Percentiles rank a stretch among this genome's conserved stretches.
Evolutionary conservation across 306 rosid genomes (phyloP).

Genomic region (Betula pendula): DNA sequence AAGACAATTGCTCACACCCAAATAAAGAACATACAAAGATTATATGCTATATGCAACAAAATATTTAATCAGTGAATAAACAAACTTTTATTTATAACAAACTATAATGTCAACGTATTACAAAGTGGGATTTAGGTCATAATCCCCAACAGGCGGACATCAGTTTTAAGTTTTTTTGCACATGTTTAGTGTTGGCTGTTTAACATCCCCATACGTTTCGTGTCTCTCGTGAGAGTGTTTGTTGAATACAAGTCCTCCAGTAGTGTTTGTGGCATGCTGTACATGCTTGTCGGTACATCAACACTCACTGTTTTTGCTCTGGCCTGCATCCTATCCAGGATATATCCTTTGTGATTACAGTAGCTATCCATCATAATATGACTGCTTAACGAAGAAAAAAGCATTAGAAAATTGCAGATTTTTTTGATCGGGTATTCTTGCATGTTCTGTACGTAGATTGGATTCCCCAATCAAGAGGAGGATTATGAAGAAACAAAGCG

Average conservation of each 20-base stretch:
- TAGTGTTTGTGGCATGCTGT: not conserved
- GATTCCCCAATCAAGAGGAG: not conserved
- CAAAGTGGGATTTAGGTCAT: no score
- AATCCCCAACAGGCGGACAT: no score
- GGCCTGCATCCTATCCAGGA: not conserved
- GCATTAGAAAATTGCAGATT: not conserved
- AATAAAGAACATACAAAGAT: no score
- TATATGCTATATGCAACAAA: no score
- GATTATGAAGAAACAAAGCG: no score
- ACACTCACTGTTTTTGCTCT: not conserved
- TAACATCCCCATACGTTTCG: not conserved
- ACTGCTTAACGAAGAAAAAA: not conserved
- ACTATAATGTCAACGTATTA: no score
- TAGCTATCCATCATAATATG: not conserved
- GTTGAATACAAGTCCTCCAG: not conserved
- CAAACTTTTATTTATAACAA: no score
- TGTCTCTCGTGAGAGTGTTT: not conserved
- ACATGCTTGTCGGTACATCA: not conserved
- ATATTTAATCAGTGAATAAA: no score
- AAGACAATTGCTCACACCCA: no score
- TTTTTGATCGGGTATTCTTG: conserved; percentile 2
- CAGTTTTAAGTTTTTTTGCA: not conserved
- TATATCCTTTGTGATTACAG: not conserved
- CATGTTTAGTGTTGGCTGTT: not conserved
- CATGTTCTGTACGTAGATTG: not conserved